These are phyloP conservation scores for Musa acuminata DNA, from an alignment of 176 grass and related monocot species.

Conservation along the genomic window DNA sequence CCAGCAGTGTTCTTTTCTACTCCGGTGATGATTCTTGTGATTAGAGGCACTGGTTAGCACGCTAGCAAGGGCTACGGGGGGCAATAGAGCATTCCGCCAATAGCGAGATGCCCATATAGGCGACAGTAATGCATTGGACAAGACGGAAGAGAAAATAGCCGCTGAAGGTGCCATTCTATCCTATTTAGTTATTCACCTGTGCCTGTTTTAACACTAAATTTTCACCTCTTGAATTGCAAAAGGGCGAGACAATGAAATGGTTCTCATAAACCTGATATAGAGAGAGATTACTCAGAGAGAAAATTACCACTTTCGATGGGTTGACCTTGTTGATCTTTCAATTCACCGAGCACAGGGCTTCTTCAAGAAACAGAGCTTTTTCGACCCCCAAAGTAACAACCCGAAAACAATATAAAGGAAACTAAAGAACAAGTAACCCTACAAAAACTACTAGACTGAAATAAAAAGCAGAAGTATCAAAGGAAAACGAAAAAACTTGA, in stretches of 20 bases:
- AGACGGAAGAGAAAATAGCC: neutral
- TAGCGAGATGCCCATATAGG: neutral
- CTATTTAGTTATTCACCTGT: neutral
- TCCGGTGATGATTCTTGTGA: neutral
- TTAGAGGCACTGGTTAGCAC: neutral
- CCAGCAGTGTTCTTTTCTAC: neutral
- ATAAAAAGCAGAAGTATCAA: too few relatives aligned
- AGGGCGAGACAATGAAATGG: neutral
- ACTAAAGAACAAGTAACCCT: too few relatives aligned
- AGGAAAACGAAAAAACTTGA: too few relatives aligned
- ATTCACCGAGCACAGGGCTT: too few relatives aligned
- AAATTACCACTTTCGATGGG: too few relatives aligned
- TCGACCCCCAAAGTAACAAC: too few relatives aligned
- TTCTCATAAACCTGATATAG: neutral
- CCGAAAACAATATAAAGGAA: too few relatives aligned
- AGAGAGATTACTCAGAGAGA: neutral
- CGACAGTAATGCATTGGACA: neutral
- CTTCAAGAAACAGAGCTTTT: too few relatives aligned
- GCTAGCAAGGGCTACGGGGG: neutral
- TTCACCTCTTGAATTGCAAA: too few relatives aligned
- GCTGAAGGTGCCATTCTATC: neutral
- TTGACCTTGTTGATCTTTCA: too few relatives aligned
- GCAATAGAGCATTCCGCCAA: neutral
- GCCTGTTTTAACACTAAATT: neutral
- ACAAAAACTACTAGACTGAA: too few relatives aligned